A percentile compares a stretch with the other conserved stretches of the same genome.
These are phyloP conservation scores for Aspergillus indologenus DNA, from an alignment of 495 filamentous ascomycete genomes.

Conservation along the genomic window DNA sequence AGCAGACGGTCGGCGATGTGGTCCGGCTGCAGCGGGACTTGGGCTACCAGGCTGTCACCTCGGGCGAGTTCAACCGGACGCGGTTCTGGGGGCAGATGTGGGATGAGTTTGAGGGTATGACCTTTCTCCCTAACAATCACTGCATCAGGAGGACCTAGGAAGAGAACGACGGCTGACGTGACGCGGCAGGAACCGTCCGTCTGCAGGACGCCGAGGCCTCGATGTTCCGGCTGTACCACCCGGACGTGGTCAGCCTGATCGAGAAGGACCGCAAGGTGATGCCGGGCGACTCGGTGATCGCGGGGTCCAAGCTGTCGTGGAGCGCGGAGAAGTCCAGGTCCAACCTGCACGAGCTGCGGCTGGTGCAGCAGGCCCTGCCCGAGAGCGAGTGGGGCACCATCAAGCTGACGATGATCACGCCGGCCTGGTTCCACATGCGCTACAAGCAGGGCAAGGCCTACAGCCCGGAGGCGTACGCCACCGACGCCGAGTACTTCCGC, in stretches of 20 bases:
- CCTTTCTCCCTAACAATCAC: background rate
- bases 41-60: constrained; percentile 60
- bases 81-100: constrained; percentile 60
- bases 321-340: background rate
- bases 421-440: constrained; percentile 66
- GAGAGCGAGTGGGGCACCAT: constrained; percentile 49
- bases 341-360: constrained; percentile 2
- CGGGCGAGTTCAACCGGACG: constrained; percentile 62
- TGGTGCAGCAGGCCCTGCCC: constrained; percentile 30
- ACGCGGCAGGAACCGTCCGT: background rate
- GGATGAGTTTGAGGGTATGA: constrained; percentile 57
- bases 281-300: constrained; percentile 2
- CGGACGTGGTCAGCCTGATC: constrained; percentile 1
- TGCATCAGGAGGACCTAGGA: no score
- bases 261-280: constrained; percentile 1
- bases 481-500: constrained; percentile 57
- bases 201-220: background rate
- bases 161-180: background rate
- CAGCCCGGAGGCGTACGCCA: constrained; percentile 53
- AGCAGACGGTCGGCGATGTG: constrained; percentile 56
- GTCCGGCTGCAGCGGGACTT: constrained; percentile 60
- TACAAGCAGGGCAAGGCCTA: constrained; percentile 57
- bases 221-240: constrained; percentile 3
- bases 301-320: background rate
- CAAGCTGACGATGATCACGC: constrained; percentile 62